These are phyloP conservation scores for Pseudomicrostroma phylloplanum DNA, from an alignment of 1,284 basidiomycete species.

Conservation along the genomic window DNA sequence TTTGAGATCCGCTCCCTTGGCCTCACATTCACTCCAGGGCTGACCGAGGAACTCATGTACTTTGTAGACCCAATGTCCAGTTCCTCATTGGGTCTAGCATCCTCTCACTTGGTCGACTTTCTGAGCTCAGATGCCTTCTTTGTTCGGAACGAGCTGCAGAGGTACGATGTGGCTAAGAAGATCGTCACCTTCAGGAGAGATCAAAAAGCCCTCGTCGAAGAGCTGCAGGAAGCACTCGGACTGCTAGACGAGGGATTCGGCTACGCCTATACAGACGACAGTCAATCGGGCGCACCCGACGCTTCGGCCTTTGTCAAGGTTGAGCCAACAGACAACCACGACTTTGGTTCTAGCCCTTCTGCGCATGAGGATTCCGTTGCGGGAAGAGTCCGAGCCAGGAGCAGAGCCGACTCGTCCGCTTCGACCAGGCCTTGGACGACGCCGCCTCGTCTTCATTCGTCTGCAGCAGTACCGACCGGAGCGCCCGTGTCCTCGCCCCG, in stretches of 20 bases:
- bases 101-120: conserved; percentile 43
- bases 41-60: neutral
- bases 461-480: neutral
- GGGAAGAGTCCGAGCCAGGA: too few species aligned
- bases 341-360: neutral
- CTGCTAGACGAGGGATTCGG: neutral
- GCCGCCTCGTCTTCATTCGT: neutral
- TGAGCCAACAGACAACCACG: neutral
- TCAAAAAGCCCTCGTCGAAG: conserved; percentile 35
- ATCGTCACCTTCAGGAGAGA: conserved; percentile 67
- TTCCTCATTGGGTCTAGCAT: neutral
- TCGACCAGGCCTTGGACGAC: neutral
- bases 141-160: conserved; percentile 68
- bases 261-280: neutral
- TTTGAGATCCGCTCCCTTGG: neutral
- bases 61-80: neutral
- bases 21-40: neutral
- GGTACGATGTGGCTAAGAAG: conserved; percentile 70
- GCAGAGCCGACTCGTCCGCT: neutral
- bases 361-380: too few species aligned
- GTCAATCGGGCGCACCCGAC: neutral
- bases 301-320: too few species aligned
- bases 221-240: neutral
- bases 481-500: neutral
- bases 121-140: conserved; percentile 75